phyloP scores from a whole-genome alignment of 2,329 filamentous ascomycete genomes.

The Diaporthe destruens region DNA sequence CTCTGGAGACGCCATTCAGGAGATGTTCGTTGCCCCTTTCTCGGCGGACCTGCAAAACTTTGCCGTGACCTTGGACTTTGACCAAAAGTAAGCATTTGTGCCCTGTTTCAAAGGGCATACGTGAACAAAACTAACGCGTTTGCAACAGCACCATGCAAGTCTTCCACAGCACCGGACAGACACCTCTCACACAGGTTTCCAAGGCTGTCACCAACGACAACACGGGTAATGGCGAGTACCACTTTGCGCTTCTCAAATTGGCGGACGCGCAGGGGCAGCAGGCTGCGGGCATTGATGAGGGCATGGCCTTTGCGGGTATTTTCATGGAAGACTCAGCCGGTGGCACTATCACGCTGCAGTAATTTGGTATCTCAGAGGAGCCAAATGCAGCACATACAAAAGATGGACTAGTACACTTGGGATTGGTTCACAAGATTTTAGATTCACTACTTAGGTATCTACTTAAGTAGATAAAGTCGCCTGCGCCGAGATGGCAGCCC shows the following conservation, averaged over 20 bases:
- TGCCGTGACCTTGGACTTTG: conserved; percentile 35
- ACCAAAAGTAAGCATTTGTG: conserved; percentile 26
- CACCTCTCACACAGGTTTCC: conserved; percentile 53
- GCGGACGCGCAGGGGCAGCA: conserved; percentile 50
- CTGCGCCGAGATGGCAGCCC: neutral
- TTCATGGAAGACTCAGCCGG: conserved; percentile 50
- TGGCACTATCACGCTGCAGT: conserved; percentile 42
- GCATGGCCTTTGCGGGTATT: conserved; percentile 51
- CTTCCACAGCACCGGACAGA: conserved; percentile 57
- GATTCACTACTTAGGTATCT: neutral
- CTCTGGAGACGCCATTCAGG: conserved; percentile 16
- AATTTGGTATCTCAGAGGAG: neutral
- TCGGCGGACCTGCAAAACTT: conserved; percentile 33
- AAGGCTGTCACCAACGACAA: conserved; percentile 53
- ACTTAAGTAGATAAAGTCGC: neutral
- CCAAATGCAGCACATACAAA: neutral
- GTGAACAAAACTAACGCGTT: neutral
- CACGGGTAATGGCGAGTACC: conserved; percentile 59
- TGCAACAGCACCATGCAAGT: conserved; percentile 43
- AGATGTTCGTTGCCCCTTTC: conserved; percentile 38
- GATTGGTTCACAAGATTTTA: neutral
- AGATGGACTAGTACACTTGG: too few relatives aligned
- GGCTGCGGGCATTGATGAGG: conserved; percentile 49
- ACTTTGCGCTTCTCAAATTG: conserved; percentile 61
- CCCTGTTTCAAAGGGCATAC: neutral